Base-by-base conservation (phyloP, 31 red algal species). In the Asparagopsis taxiformis region DNA sequence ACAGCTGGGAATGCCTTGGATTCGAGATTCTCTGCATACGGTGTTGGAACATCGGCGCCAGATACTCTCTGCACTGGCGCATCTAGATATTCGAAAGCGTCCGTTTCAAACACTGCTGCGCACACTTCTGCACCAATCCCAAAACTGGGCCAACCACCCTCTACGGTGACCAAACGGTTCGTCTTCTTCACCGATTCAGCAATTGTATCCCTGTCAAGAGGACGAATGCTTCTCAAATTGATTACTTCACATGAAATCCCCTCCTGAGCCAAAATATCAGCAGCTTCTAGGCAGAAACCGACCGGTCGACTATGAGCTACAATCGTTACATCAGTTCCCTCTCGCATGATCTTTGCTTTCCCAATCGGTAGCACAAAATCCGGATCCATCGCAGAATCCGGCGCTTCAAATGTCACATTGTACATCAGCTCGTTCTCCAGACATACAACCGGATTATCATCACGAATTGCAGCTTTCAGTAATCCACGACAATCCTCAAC, bases 371-470 rank as follows among this genome's bases (percentile, higher is more conserved):
- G 22, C 36, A 74, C 43, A 68, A 99, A 99, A 44, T 93, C 97
- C 53, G 85, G 79, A 55, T 88, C 78, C 76, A 91, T 73, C 7
- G 88, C 93, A 34, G 76, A 8, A 30, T 91, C 92, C 30, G 77
- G 36, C 1, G 89, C 41, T 41, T 76, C 58, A 77, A 99, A 99
- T 22, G 22, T 72, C 11, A 82, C 77, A 48, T 89, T 89, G 60
- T 99, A 99, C 89, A 99, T 90, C 7, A 99, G 82, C 53, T 93
- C 89, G 65, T 96, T 92, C 80, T 99, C 97, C 43, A 99, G 56
- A 51, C 71, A 75, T 25, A 90, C 69, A 33, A 99, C 97, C 22
- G 97, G 97, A 59, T 96, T 87, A 35, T 92, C 71, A 66, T 99
- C 97, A 34, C 93, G 70, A 8, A 99, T 70, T 0, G 97, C 92